These are phyloP conservation scores for Imleria badia DNA, from an alignment of 768 basidiomycete genomes.

Conservation along the genomic window DNA sequence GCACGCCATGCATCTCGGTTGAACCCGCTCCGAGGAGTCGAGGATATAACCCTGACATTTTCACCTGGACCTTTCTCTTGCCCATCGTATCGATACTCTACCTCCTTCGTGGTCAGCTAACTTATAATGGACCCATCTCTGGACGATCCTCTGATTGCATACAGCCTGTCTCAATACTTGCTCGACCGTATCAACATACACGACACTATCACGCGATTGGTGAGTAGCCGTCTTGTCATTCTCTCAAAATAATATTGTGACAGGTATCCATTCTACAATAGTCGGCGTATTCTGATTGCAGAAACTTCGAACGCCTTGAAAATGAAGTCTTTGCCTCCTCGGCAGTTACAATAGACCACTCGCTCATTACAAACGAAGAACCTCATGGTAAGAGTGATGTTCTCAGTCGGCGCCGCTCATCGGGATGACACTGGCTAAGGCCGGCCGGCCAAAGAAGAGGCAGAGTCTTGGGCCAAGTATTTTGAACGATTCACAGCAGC, in stretches of 20 bases:
- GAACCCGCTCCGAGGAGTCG: conserved; percentile 2
- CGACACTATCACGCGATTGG: conserved; percentile 27
- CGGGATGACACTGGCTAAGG: conserved; percentile 15
- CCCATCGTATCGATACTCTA: background rate
- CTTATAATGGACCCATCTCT: conserved; percentile 10
- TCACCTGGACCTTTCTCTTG: background rate
- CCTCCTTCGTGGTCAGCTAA: background rate
- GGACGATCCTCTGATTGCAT: conserved; percentile 10
- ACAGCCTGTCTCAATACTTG: conserved; percentile 22
- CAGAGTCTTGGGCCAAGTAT: conserved; percentile 21
- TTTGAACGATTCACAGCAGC: conserved; percentile 22
- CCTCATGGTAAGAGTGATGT: conserved; percentile 9
- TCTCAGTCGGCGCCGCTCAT: background rate
- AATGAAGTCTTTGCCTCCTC: conserved; percentile 27
- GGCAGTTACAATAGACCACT: conserved; percentile 23
- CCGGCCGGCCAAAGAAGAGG: conserved; percentile 16
- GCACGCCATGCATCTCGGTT: conserved; percentile 1
- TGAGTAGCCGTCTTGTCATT: conserved; percentile 5
- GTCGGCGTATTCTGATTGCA: conserved; percentile 26
- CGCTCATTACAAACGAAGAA: conserved; percentile 21
- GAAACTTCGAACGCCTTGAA: conserved; percentile 27
- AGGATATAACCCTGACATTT: conserved; percentile 10
- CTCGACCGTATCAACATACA: conserved; percentile 29
- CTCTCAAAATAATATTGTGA: background rate
- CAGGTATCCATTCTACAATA: background rate